phyloP scores from a whole-genome alignment of 805 yeast genomes.

The Helenozyma rhizophorensis region DNA sequence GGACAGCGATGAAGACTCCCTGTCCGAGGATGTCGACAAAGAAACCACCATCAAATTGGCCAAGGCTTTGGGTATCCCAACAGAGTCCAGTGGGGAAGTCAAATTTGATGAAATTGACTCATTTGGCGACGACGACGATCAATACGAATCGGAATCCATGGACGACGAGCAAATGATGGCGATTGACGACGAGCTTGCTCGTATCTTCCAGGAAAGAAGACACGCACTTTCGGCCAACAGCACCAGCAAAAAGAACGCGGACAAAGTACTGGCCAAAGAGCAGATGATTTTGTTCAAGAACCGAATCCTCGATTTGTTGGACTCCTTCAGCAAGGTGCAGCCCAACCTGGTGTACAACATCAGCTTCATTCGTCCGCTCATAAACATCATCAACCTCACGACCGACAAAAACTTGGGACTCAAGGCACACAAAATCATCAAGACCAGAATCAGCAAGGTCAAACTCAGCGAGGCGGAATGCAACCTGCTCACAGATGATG shows the following conservation, averaged over 20 bases:
- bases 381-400: conserved; percentile 61
- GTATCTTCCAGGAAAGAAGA: conserved; percentile 79
- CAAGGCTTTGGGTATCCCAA: conserved; percentile 64
- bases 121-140: conserved; percentile 44
- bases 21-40: conserved; percentile 24
- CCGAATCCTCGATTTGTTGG: conserved; percentile 73
- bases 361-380: conserved; percentile 49
- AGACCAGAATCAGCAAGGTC: conserved; percentile 52
- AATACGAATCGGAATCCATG: conserved; percentile 70
- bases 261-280: conserved; percentile 74
- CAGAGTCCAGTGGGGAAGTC: conserved; percentile 39
- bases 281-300: conserved; percentile 75
- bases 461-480: conserved; percentile 25
- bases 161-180: conserved; percentile 97
- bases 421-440: conserved; percentile 70
- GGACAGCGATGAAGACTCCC: conserved; percentile 9
- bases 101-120: conserved; percentile 37
- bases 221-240: conserved; percentile 50
- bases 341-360: conserved; percentile 39
- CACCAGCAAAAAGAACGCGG: conserved; percentile 60
- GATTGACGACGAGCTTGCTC: conserved; percentile 76
- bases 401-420: conserved; percentile 65
- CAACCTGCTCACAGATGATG: conserved; percentile 11
- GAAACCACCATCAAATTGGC: conserved; percentile 63
- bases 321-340: conserved; percentile 49